Evolutionary conservation across 371 early-diverging fungal genomes (phyloP), one percentile per base, ranked within the genome.

Genomic region (Lichtheimia ornata): DNA sequence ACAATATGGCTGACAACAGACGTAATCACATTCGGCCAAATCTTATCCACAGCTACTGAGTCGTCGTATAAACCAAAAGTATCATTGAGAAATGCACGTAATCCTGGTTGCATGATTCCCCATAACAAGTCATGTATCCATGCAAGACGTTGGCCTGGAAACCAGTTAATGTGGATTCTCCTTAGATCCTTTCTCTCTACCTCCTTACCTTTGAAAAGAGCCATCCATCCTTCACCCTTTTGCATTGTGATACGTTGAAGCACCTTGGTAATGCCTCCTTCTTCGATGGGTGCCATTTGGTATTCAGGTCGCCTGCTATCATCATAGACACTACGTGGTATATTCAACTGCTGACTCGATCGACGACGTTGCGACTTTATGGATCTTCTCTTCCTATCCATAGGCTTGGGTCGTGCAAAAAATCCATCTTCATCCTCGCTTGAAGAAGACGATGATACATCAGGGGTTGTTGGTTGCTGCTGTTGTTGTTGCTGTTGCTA

Each of bases 51-150:
- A 9, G 90, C 87, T 17, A 89, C 86, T 3, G 90, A 88, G 58
- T 88, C 90, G 52, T 93, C 94, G 59, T 92, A 90, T 22, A 92
- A 70, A 42, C 84, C 89, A 62, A 92, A 87, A 50, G 83, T 63
- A 53, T 93, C 93, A 70, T 91, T 92, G 50, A 93, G 67, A 5
- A 76, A 64, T 2, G 87, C 88, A 66, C 92, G 93, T 17, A 94
- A 58, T 7, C 90, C 83, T 2, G 94, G 94, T 22, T 47, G 47
- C 22, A 47, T n/a, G 5, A 47, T n/a, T 5, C 47, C n/a, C 47
- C 47, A 47, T 1, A 47, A 11, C 17, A 47, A 6, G 11, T 47
- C 47, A 17, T 47, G 47, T 5, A 47, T 47, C 47, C 47, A 47
- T n/a, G 47, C 47, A 17, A 47, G 18, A 47, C 47, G 47, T 22